Percentiles rank a stretch among this genome's conserved stretches.
Evolutionary conservation across 176 grass and related monocot species (phyloP).

Genomic region (sorghum (Sorghum bicolor)): Sorghum_bicolor_NCBIv3 NC_012873.2:46907501-46908000

Average conservation of each 20-base stretch:
- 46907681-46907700: slow-evolving; percentile 10
- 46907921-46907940: background rate
- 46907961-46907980: background rate
- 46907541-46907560: no score
- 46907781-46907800: slow-evolving; percentile 24
- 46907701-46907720: slow-evolving; percentile 33
- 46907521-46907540: no score
- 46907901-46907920: background rate
- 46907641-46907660: no score
- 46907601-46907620: no score
- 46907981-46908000: background rate
- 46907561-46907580: no score
- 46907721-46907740: slow-evolving; percentile 29
- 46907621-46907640: no score
- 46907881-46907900: background rate
- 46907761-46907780: slow-evolving; percentile 25
- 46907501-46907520: no score
- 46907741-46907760: slow-evolving; percentile 25
- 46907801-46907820: slow-evolving; percentile 7
- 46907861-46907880: background rate
- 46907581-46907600: no score
- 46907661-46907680: background rate
- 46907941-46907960: background rate
- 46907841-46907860: background rate
- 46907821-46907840: background rate